phyloP scores from a whole-genome alignment of 2,329 filamentous ascomycete species.

The Fusarium praegraminearum region DNA sequence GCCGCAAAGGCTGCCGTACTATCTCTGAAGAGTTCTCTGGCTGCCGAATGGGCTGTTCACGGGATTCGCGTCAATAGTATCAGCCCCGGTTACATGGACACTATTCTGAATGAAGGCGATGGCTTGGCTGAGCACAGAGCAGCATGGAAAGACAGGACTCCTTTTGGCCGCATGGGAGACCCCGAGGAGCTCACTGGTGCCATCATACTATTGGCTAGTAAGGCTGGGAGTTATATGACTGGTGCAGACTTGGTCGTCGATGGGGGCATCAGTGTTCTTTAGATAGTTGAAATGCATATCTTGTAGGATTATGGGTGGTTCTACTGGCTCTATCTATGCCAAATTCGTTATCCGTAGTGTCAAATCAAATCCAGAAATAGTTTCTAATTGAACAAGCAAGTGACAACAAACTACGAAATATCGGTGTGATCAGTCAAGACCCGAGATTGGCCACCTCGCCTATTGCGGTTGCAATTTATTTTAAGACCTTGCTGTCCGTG shows the following conservation, averaged over 20 bases:
- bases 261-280: constrained; percentile 23
- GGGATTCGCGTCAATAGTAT: constrained; percentile 23
- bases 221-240: constrained; percentile 25
- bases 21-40: constrained; percentile 15
- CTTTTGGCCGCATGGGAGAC: constrained; percentile 17
- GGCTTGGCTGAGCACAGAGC: constrained; percentile 21
- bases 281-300: neutral
- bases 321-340: too few relatives aligned
- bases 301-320: neutral
- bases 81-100: constrained; percentile 27
- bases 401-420: too few relatives aligned
- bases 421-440: neutral
- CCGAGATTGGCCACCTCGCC: too few relatives aligned
- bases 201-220: constrained; percentile 18
- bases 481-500: neutral
- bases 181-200: constrained; percentile 21
- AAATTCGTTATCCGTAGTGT: too few relatives aligned
- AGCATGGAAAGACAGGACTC: constrained; percentile 13
- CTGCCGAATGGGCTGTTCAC: constrained; percentile 21
- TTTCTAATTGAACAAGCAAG: neutral
- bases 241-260: constrained; percentile 21
- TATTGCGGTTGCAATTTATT: neutral
- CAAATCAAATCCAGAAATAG: neutral
- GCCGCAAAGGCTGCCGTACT: constrained; percentile 51
- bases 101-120: constrained; percentile 20